Base-by-base conservation (phyloP, 169 alveolate genomes). In the Babesia divergens region DNA sequence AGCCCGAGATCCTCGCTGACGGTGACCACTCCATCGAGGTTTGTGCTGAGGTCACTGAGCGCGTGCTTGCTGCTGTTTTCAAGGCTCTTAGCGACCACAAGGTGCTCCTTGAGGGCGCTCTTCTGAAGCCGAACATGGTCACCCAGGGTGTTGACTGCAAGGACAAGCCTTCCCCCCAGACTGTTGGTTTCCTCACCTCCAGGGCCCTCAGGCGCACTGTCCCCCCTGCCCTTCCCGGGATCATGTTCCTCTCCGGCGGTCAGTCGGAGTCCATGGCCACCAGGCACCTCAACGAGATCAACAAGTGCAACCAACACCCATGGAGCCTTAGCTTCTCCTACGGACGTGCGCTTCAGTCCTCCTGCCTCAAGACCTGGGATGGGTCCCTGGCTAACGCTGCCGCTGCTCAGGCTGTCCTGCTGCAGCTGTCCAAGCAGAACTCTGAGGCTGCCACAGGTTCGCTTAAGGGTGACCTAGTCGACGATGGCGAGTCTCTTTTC, bases 241-340 rank as follows among this genome's bases (percentile, higher is more conserved):
- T 98, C 49, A 89, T 93, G 90, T 98, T 98, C 95, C 93, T 98
- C 24, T 95, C 99, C n/a, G 99, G 99, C 16, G 99, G 99, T 43
- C 97, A 97, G 87, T 91, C 97, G 29, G 99, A 98, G 89, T 97
- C 95, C 72, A 97, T 95, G 72, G 99, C 99, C 32, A 89, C 99
- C 40, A 72, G 91, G 42, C 95, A 96, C 90, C 84, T 98, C 70
- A 94, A 96, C 89, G 98, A 94, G 65, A 97, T 98, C 93, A 97
- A 97, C 93, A 89, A 89, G 84, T 67, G 94, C 59, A 91, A 89
- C 35, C 79, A 82, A 43, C 91, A 89, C 72, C 99, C 99, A 37
- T 96, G 99, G 98, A 80, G 89, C 68, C 91, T 98, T 18, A 89
- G 99, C 43, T 98, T 98, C 97, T 96, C 99, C 38, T 98, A 95